A percentile compares a stretch with the other conserved stretches of the same genome.
These are phyloP conservation scores for Nannochloris sp. DNA, from an alignment of 139 green algal genomes.

Conservation along the genomic window DNA sequence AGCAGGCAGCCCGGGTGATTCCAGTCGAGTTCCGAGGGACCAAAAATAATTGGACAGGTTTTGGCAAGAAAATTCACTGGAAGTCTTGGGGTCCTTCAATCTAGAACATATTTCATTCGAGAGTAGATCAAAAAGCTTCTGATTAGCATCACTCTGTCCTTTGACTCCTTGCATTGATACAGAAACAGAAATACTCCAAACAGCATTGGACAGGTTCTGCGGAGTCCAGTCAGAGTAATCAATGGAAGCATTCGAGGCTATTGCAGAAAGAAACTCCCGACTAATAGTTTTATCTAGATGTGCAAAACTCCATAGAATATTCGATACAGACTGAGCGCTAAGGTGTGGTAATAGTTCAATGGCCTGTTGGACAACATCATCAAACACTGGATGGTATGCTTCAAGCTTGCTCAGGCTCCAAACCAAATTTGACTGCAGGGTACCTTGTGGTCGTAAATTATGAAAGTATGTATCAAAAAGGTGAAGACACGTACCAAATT, in stretches of 20 bases:
- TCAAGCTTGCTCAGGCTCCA: too few species aligned
- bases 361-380: too few species aligned
- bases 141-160: not conserved
- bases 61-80: slow-evolving; percentile 29
- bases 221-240: slow-evolving; percentile 17
- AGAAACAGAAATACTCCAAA: slow-evolving; percentile 37
- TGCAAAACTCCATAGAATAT: slow-evolving; percentile 36
- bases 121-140: slow-evolving; percentile 5
- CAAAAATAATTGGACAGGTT: slow-evolving; percentile 38
- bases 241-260: too few species aligned
- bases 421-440: too few species aligned
- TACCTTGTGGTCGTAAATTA: too few species aligned
- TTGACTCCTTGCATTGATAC: slow-evolving; percentile 5
- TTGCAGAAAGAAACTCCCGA: slow-evolving; percentile 4
- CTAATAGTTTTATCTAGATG: slow-evolving; percentile 19
- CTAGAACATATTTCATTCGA: slow-evolving; percentile 16
- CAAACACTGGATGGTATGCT: too few species aligned
- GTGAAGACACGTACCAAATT: slow-evolving; percentile 1
- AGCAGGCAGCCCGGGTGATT: not conserved
- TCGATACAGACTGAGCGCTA: not conserved
- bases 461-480: too few species aligned
- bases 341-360: too few species aligned
- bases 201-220: slow-evolving; percentile 40
- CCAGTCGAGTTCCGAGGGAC: slow-evolving; percentile 31
- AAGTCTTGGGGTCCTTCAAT: slow-evolving; percentile 10